These are phyloP conservation scores for Rugonectria rugulosa DNA, from an alignment of 2,329 filamentous ascomycete genomes.

Conservation along the genomic window DNA sequence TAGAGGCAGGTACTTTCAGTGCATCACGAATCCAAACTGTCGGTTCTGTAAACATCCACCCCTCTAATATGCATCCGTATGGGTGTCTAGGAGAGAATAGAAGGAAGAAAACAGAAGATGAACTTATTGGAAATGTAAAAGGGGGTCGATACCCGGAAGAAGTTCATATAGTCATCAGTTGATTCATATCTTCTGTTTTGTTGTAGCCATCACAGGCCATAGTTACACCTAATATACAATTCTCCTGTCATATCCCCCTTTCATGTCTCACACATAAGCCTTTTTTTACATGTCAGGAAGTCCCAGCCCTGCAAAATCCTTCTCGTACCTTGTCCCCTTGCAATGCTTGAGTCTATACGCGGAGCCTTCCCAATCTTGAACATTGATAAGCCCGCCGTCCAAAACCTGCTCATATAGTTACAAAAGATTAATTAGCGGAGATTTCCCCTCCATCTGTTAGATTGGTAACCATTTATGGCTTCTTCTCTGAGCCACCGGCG, in stretches of 20 bases:
- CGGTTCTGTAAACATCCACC: conserved; percentile 19
- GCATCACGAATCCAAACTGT: conserved; percentile 44
- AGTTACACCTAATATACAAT: conserved; percentile 28
- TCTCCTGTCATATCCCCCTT: conserved; percentile 5
- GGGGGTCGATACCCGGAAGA: no score
- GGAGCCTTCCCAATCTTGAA: conserved; percentile 15
- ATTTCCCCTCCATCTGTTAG: conserved; percentile 25
- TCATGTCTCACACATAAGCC: background rate
- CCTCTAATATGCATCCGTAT: background rate
- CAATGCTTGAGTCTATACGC: conserved; percentile 32
- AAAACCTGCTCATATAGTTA: conserved; percentile 31
- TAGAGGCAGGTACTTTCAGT: conserved; percentile 43
- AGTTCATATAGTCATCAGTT: no score
- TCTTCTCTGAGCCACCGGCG: conserved; percentile 32
- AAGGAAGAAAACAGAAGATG: no score
- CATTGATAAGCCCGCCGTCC: conserved; percentile 13
- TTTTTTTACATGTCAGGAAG: conserved; percentile 12
- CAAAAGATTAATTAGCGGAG: conserved; percentile 43
- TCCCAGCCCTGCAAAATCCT: conserved; percentile 6
- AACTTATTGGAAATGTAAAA: no score
- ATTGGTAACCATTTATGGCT: conserved; percentile 26
- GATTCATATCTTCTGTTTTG: conserved; percentile 20
- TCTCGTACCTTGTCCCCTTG: no score
- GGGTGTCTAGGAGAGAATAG: no score
- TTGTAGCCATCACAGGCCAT: conserved; percentile 11